Conservation (phyloP, 2,329 filamentous ascomycete genomes). For the Chaetothyriales sp. region DNA sequence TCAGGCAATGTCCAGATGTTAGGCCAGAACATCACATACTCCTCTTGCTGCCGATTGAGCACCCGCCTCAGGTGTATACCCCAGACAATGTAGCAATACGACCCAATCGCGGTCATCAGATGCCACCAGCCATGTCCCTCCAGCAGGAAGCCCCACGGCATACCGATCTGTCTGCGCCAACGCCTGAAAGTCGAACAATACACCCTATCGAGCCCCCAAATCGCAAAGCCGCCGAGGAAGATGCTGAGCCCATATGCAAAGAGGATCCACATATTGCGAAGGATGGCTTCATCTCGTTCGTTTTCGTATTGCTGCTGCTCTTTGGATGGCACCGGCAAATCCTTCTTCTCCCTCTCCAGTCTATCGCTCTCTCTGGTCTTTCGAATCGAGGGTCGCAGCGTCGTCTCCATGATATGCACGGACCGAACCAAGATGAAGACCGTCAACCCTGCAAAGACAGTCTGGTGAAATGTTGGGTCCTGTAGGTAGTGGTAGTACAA, state of each 20-base stretch:
- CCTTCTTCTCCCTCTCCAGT: constrained; percentile 23
- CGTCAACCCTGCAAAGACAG: constrained; percentile 59
- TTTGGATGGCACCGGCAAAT: constrained; percentile 27
- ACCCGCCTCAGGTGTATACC: constrained; percentile 68
- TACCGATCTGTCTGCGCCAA: constrained; percentile 52
- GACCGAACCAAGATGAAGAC: constrained; percentile 54
- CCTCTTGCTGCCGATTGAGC: constrained; percentile 54
- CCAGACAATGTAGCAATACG: constrained; percentile 75
- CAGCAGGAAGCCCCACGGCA: constrained; percentile 67
- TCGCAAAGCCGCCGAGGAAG: constrained; percentile 58
- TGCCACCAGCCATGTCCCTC: constrained; percentile 67
- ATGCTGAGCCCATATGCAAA: constrained; percentile 51
- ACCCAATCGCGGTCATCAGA: constrained; percentile 64
- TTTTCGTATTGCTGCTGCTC: constrained; percentile 36
- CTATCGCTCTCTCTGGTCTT: constrained; percentile 32
- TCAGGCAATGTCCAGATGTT: constrained; percentile 43
- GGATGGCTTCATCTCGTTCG: constrained; percentile 39
- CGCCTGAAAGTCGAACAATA: constrained; percentile 51
- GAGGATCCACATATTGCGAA: constrained; percentile 62
- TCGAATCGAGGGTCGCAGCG: constrained; percentile 45
- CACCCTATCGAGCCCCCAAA: constrained; percentile 70
- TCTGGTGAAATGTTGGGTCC: constrained; percentile 70
- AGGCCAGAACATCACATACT: constrained; percentile 58
- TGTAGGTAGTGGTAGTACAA: constrained; percentile 68
- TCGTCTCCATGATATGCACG: constrained; percentile 62